These are phyloP conservation scores for Dunaliella primolecta DNA, from an alignment of 139 green algal species.

Conservation along the genomic window DNA sequence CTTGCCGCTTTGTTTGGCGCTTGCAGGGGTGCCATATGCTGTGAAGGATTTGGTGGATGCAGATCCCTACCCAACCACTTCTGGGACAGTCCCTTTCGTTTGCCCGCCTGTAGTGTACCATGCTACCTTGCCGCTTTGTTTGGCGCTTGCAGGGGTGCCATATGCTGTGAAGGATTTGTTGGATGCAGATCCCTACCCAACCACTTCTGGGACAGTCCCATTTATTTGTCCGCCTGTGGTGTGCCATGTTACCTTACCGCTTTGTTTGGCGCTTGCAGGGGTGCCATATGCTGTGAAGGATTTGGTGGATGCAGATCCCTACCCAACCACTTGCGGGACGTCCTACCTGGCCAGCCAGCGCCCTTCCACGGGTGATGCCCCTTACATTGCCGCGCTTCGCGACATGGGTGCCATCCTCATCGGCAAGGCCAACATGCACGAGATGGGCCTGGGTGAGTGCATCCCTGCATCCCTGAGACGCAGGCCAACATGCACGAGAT, in stretches of 20 bases:
- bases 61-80: constrained; percentile 69
- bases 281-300: constrained; percentile 87
- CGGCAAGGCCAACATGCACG: constrained; percentile 71
- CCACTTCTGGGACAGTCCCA: constrained; percentile 60
- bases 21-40: constrained; percentile 73
- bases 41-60: constrained; percentile 81
- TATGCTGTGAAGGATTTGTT: constrained; percentile 80
- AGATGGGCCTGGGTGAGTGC: constrained; percentile 57
- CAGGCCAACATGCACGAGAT: too few relatives aligned
- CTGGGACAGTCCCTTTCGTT: constrained; percentile 47
- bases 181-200: constrained; percentile 66
- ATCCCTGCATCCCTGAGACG: too few relatives aligned
- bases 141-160: too few relatives aligned
- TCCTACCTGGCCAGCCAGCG: constrained; percentile 11
- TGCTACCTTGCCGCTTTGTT: too few relatives aligned
- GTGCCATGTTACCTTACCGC: too few relatives aligned
- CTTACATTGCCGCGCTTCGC: constrained; percentile 47
- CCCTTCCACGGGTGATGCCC: constrained; percentile 25
- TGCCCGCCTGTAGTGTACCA: too few relatives aligned
- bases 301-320: constrained; percentile 58
- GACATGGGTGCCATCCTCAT: constrained; percentile 63
- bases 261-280: too few relatives aligned
- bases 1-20: too few relatives aligned
- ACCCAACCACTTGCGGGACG: constrained; percentile 71
- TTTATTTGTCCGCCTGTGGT: background rate